Evolutionary conservation across 2,329 filamentous ascomycete genomes (phyloP).

Genomic region (Conoideocrella luteorostrata): DNA sequence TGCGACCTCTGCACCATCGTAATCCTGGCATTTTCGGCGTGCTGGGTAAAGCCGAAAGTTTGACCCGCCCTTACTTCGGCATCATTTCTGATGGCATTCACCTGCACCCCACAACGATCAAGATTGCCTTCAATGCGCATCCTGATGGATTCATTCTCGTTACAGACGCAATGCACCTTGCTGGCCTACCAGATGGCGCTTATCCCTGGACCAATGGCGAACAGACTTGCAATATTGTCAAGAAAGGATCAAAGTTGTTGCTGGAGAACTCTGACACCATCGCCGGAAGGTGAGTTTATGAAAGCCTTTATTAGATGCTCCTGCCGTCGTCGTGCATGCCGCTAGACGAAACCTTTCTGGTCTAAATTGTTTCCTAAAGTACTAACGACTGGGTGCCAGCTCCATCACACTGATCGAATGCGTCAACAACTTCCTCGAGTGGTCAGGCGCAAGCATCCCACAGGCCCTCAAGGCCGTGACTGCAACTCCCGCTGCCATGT

Average conservation of each 20-base stretch:
- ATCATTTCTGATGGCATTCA: constrained; percentile 90
- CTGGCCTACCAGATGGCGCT: constrained; percentile 74
- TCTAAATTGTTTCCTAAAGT: background rate
- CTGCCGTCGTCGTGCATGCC: background rate
- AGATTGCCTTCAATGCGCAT: constrained; percentile 82
- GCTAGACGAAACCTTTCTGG: no score
- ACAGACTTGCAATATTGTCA: constrained; percentile 52
- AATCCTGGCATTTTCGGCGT: constrained; percentile 88
- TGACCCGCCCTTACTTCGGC: constrained; percentile 69
- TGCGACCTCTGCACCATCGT: constrained; percentile 83
- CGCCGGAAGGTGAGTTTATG: constrained; percentile 62
- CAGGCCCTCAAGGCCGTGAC: constrained; percentile 69
- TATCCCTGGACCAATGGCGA: constrained; percentile 81
- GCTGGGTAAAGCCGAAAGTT: constrained; percentile 58
- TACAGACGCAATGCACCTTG: constrained; percentile 85
- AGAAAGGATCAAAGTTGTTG: constrained; percentile 65
- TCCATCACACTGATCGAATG: constrained; percentile 73
- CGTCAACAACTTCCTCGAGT: constrained; percentile 72
- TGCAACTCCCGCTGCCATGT: constrained; percentile 68
- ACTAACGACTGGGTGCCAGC: constrained; percentile 29
- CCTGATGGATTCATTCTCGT: constrained; percentile 81
- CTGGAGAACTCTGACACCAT: constrained; percentile 75
- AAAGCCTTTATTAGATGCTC: background rate
- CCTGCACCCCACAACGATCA: constrained; percentile 79
- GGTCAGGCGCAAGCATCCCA: constrained; percentile 62